These are phyloP conservation scores for Pulveroboletus sp. DNA, from an alignment of 768 basidiomycete species.

Conservation along the genomic window DNA sequence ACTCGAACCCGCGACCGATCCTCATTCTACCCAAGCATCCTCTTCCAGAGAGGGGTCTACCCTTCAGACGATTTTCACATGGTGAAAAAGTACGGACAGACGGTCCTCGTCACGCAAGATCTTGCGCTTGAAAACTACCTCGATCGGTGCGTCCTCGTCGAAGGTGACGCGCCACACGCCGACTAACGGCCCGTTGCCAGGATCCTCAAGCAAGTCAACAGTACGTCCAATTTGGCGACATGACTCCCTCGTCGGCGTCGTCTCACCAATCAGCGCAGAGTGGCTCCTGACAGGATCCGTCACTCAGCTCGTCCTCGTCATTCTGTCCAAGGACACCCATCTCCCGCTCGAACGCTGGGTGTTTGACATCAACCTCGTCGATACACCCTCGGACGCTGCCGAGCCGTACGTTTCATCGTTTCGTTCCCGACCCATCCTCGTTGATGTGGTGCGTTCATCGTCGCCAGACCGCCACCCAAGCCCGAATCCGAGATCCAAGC, in stretches of 20 bases:
- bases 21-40: slow-evolving; percentile 53
- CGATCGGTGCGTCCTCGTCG: slow-evolving; percentile 48
- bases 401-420: slow-evolving; percentile 56
- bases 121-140: slow-evolving; percentile 91
- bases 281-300: slow-evolving; percentile 93
- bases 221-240: slow-evolving; percentile 46
- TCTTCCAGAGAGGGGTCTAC: slow-evolving; percentile 96
- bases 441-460: too few relatives aligned
- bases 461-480: slow-evolving; percentile 57
- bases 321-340: slow-evolving; percentile 91
- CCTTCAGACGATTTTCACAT: slow-evolving; percentile 98
- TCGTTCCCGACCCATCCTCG: too few relatives aligned
- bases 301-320: slow-evolving; percentile 90
- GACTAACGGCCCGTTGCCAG: slow-evolving; percentile 23
- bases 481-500: slow-evolving; percentile 90
- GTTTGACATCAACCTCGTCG: slow-evolving; percentile 88
- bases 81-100: slow-evolving; percentile 99
- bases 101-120: slow-evolving; percentile 91
- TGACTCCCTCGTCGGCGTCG: background rate
- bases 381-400: slow-evolving; percentile 48
- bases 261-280: slow-evolving; percentile 43
- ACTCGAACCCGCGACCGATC: background rate
- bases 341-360: slow-evolving; percentile 96
- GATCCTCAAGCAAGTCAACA: slow-evolving; percentile 88
- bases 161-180: background rate